Conservation (phyloP, 495 filamentous ascomycete species). For the Neurospora intermedia region DNA sequence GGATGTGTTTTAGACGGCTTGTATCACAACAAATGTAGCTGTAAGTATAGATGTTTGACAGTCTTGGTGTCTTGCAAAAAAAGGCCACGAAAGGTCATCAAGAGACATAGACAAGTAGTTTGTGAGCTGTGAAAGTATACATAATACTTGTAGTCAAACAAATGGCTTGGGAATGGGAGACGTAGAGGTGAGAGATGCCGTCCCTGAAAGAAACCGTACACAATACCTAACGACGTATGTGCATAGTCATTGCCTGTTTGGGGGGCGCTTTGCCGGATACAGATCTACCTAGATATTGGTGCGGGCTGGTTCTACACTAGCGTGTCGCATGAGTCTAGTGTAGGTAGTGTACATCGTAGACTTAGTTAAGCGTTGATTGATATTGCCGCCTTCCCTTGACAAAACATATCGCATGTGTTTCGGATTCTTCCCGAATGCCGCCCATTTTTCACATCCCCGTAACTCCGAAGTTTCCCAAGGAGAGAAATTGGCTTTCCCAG, state of each 20-base stretch:
- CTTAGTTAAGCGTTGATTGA: background rate
- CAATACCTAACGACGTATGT: background rate
- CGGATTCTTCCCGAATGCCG: background rate
- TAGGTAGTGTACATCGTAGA: too few relatives aligned
- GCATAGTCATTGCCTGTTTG: background rate
- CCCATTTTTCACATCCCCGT: background rate
- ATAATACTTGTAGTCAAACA: too few relatives aligned
- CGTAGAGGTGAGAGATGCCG: background rate
- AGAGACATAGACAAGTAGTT: too few relatives aligned
- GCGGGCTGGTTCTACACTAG: background rate
- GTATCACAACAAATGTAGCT: too few relatives aligned
- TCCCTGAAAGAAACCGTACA: background rate
- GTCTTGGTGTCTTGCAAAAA: too few relatives aligned
- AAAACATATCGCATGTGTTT: background rate
- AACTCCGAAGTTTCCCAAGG: background rate
- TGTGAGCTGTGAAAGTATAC: too few relatives aligned
- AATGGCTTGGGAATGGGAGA: too few relatives aligned
- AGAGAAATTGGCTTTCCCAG: background rate
- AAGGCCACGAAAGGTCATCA: too few relatives aligned
- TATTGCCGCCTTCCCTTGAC: background rate
- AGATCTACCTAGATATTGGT: background rate
- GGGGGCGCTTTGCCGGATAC: background rate
- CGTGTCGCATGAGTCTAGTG: background rate
- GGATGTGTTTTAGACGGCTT: too few relatives aligned
- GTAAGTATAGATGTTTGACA: too few relatives aligned